These are phyloP conservation scores for Tulasnella sp. DNA, from an alignment of 768 basidiomycete genomes.

Conservation along the genomic window DNA sequence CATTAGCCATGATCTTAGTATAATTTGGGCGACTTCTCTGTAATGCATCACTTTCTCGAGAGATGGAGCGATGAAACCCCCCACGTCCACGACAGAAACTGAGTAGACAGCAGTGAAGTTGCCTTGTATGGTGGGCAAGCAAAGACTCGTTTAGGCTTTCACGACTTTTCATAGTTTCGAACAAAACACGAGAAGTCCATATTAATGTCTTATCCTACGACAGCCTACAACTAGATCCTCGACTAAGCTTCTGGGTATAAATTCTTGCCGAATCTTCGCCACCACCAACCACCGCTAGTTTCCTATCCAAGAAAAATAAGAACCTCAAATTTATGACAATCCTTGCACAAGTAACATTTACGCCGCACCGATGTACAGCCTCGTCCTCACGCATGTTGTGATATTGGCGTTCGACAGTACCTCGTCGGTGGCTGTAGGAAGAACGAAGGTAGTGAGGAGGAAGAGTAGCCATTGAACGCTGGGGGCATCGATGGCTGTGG, in stretches of 20 bases:
- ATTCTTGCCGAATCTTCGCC: background rate
- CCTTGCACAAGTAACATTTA: background rate
- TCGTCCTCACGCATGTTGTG: background rate
- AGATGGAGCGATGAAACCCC: too few species aligned
- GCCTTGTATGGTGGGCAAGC: too few species aligned
- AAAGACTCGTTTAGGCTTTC: too few species aligned
- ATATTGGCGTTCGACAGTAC: background rate
- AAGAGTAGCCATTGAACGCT: background rate
- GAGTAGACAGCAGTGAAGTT: too few species aligned
- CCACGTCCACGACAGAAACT: too few species aligned
- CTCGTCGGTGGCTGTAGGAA: background rate
- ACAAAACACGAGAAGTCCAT: too few species aligned
- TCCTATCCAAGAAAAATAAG: background rate
- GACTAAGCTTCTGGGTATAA: background rate
- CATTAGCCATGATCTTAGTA: too few species aligned
- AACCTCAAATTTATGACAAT: background rate
- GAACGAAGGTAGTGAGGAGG: background rate
- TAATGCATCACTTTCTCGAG: too few species aligned
- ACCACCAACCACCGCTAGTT: background rate
- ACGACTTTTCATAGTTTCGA: too few species aligned
- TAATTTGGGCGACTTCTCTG: too few species aligned
- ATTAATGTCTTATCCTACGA: too few species aligned
- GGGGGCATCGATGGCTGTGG: background rate
- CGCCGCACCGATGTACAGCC: background rate
- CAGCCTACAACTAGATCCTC: background rate